phyloP scores from a whole-genome alignment of 768 basidiomycete genomes.

The Lactarius pseudohatsudake region DNA sequence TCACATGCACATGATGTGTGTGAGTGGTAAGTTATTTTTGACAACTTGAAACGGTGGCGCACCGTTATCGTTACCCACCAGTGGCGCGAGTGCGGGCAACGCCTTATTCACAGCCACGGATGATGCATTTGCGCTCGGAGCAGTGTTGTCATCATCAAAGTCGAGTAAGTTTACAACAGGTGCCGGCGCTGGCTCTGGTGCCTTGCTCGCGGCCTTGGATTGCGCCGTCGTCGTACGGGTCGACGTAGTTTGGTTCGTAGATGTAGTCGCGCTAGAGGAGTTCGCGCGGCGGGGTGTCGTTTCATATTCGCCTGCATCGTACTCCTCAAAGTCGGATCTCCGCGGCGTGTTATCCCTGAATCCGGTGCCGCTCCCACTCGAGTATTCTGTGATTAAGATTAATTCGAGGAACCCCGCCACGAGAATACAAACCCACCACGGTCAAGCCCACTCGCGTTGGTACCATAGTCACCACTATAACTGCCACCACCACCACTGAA shows the following conservation, averaged over 20 bases:
- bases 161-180: conserved; percentile 68
- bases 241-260: conserved; percentile 38
- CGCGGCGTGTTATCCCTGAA: conserved; percentile 61
- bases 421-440: conserved; percentile 30
- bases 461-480: conserved; percentile 42
- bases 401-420: conserved; percentile 8
- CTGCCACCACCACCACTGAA: conserved; percentile 29
- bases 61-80: conserved; percentile 32
- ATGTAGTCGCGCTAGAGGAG: conserved; percentile 35
- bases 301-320: conserved; percentile 97
- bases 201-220: conserved; percentile 32
- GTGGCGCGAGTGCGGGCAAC: conserved; percentile 45
- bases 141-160: conserved; percentile 66
- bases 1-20: not conserved
- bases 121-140: conserved; percentile 27
- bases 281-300: conserved; percentile 43
- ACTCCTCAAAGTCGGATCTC: conserved; percentile 77
- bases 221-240: conserved; percentile 33
- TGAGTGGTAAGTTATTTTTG: not conserved
- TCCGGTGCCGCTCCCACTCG: conserved; percentile 46
- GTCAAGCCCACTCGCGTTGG: conserved; percentile 42
- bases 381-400: conserved; percentile 20
- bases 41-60: not conserved
- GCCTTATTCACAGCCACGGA: conserved; percentile 50
- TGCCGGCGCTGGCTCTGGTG: conserved; percentile 45